Evolutionary conservation across 2,329 filamentous ascomycete species (phyloP).

Genomic region (Aureobasidium sp.): DNA sequence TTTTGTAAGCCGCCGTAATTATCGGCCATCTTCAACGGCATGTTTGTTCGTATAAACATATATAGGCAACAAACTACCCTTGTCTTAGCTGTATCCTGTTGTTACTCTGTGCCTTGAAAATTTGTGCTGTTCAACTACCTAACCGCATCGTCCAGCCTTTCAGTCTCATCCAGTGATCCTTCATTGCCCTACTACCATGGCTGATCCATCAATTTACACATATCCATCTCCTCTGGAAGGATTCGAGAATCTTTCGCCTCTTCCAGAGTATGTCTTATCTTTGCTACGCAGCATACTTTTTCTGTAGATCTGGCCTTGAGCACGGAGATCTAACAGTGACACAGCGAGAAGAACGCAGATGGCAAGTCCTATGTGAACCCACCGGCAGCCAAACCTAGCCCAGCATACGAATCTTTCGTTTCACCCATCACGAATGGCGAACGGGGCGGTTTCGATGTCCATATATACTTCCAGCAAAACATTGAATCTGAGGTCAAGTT

Average conservation of each 20-base stretch:
- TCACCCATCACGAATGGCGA: constrained; percentile 57
- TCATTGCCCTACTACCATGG: constrained; percentile 28
- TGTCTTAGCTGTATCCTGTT: no score
- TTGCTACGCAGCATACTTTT: background rate
- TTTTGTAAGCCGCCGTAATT: background rate
- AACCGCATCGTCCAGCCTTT: background rate
- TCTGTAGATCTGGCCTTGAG: background rate
- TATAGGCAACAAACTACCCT: background rate
- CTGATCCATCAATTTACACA: constrained; percentile 43
- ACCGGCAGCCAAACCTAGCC: constrained; percentile 47
- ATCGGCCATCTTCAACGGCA: background rate
- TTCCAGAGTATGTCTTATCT: constrained; percentile 30
- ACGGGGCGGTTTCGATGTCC: constrained; percentile 73
- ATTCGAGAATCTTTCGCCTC: constrained; percentile 39
- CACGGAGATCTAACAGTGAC: background rate
- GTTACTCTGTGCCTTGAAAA: no score
- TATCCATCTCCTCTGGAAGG: constrained; percentile 48
- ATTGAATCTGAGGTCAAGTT: constrained; percentile 56
- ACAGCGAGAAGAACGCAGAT: constrained; percentile 54
- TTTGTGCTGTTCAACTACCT: background rate
- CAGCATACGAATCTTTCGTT: constrained; percentile 61
- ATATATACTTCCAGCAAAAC: constrained; percentile 68
- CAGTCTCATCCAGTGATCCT: no score
- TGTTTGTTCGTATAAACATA: background rate
- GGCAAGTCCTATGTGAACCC: constrained; percentile 71